These are phyloP conservation scores for Pseudogymnoascus sp. DNA, from an alignment of 2,329 filamentous ascomycete species.

Conservation along the genomic window DNA sequence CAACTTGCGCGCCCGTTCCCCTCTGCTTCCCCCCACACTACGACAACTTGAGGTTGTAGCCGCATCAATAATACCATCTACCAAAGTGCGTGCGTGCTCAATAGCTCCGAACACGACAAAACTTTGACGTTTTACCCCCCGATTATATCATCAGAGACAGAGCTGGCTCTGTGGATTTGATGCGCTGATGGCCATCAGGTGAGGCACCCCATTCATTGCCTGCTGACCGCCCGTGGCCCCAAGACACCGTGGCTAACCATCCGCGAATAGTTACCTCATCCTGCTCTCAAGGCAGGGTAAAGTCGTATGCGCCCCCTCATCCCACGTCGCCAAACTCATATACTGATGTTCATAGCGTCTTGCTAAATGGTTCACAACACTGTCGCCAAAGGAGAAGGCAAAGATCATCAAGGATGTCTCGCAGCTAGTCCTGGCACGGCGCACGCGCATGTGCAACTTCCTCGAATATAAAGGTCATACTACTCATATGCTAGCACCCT, in stretches of 20 bases:
- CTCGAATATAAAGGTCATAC: constrained; percentile 89
- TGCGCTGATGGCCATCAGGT: constrained; percentile 45
- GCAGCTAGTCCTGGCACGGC: constrained; percentile 87
- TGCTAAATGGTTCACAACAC: constrained; percentile 98
- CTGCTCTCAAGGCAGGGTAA: constrained; percentile 97
- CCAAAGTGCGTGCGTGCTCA: neutral
- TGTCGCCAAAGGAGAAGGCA: constrained; percentile 96
- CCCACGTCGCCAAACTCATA: constrained; percentile 15
- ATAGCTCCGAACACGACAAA: constrained; percentile 1
- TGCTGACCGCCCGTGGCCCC: constrained; percentile 15
- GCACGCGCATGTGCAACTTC: constrained; percentile 99
- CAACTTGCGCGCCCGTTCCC: neutral
- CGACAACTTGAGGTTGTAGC: constrained; percentile 1
- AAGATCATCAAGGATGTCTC: constrained; percentile 99
- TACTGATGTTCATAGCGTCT: constrained; percentile 59
- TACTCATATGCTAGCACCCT: constrained; percentile 1
- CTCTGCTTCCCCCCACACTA: neutral
- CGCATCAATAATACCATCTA: constrained; percentile 6
- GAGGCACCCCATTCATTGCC: constrained; percentile 21
- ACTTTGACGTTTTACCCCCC: neutral
- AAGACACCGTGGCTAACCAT: constrained; percentile 4
- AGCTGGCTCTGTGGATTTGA: constrained; percentile 5
- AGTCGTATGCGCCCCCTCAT: constrained; percentile 65
- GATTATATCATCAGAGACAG: constrained; percentile 5
- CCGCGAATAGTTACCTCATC: constrained; percentile 72